Evolutionary conservation across 306 rosid genomes (phyloP).

Genomic region (Quercus suber): DNA sequence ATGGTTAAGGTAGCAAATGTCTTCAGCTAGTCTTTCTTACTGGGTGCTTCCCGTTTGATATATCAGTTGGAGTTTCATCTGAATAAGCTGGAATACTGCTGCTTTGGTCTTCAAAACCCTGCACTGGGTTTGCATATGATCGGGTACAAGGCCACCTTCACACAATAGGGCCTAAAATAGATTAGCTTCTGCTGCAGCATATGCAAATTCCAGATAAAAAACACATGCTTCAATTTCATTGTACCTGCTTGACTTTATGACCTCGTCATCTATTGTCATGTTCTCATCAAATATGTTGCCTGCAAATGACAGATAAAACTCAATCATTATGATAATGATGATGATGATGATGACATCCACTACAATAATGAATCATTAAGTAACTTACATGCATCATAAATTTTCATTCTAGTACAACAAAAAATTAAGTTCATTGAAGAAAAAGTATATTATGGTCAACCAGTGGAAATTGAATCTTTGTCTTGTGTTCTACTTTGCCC

Average conservation of each 20-base stretch:
- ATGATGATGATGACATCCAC: background rate
- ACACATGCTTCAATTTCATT: background rate
- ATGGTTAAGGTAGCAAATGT: background rate
- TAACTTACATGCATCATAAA: background rate
- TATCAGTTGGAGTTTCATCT: slow-evolving; percentile 10
- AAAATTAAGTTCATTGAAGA: background rate
- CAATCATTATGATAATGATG: background rate
- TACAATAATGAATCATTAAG: background rate
- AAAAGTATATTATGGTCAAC: background rate
- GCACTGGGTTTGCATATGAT: slow-evolving; percentile 51
- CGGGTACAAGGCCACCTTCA: slow-evolving; percentile 50
- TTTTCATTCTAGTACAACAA: background rate
- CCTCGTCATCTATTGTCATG: slow-evolving; percentile 23
- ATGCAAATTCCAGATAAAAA: background rate
- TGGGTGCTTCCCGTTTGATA: slow-evolving; percentile 40
- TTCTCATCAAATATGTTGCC: slow-evolving; percentile 45
- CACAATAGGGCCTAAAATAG: background rate
- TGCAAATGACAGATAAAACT: slow-evolving; percentile 4
- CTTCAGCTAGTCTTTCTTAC: slow-evolving; percentile 31
- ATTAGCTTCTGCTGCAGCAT: background rate
- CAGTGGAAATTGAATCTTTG: background rate
- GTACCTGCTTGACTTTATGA: slow-evolving; percentile 58
- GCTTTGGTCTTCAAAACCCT: slow-evolving; percentile 42
- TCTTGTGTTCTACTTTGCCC: background rate
- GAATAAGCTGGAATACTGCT: slow-evolving; percentile 19